Conservation (phyloP, 1,284 basidiomycete genomes). For the Singerocomus rubriflavus region DNA sequence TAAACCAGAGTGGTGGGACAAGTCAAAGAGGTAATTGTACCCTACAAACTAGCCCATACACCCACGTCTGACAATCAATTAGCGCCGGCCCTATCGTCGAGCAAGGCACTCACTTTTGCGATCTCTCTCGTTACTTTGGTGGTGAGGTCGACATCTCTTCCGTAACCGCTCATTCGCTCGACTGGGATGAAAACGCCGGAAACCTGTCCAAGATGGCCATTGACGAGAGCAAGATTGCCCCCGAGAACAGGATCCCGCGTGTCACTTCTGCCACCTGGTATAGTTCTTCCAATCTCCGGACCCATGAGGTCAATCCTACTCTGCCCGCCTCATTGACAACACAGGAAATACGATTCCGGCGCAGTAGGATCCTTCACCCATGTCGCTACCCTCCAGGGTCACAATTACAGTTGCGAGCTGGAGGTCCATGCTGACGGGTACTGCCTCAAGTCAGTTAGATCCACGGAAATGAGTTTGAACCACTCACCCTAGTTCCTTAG, state of each 20-base stretch:
- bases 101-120: conserved; percentile 92
- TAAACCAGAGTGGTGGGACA: conserved; percentile 98
- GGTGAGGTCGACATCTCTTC: conserved; percentile 90
- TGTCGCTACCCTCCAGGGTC: conserved; percentile 84
- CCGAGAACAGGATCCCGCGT: conserved; percentile 79
- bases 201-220: conserved; percentile 77
- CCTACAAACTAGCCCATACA: not conserved
- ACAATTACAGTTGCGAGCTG: conserved; percentile 89
- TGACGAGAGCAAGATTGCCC: conserved; percentile 75
- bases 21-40: conserved; percentile 74
- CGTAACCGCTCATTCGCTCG: conserved; percentile 84
- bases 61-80: conserved; percentile 4
- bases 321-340: conserved; percentile 16
- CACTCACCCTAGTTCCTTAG: conserved; percentile 37
- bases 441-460: conserved; percentile 59
- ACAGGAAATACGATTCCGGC: conserved; percentile 89
- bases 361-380: conserved; percentile 90
- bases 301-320: conserved; percentile 17
- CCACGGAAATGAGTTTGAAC: conserved; percentile 6
- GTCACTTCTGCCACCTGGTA: conserved; percentile 79
- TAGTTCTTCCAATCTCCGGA: conserved; percentile 25
- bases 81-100: conserved; percentile 92
- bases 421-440: conserved; percentile 92
- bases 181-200: conserved; percentile 91
- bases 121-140: conserved; percentile 95